Base-by-base conservation (phyloP, 768 basidiomycete species). In the Rhodotorula paludigena region DNA sequence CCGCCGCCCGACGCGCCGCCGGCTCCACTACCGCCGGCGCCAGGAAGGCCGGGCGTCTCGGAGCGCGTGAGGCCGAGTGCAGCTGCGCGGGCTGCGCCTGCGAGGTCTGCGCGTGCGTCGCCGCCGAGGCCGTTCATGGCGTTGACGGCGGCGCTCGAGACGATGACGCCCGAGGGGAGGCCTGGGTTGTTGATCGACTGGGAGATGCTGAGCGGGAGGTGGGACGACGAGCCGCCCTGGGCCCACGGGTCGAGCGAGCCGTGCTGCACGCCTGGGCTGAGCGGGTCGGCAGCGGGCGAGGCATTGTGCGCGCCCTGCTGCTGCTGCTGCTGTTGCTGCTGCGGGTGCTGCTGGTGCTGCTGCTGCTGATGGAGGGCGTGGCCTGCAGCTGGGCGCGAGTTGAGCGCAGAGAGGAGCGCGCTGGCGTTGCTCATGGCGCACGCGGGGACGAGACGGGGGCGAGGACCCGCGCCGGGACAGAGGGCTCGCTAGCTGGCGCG, bases 161-260 rank as follows among this genome's bases (percentile, higher is more conserved):
- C 60, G 62, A 69, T 72, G n/a, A 69, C 61, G 33, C 68, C 66
- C 30, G 72, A 66, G 42, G 72, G 72, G 21, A 74, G 55, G 30
- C 73, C 73, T 11, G 78, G 78, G 71, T 79, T 79, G 67, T 79
- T 79, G 33, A 79, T 71, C 30, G 49, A 54, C 47, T 71, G 70
- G 3, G 58, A 61, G 55, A 71, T 67, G 36, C 62, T 64, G 3
- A 71, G 44, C 15, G 70, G 70, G 16, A 69, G 48, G 54, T 69
- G 68, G 74, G 75, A 60, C 20, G 44, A 55, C 23, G 36, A 25
- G 36, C 11, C 57, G 45, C 45, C 48, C 12, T 28, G 15, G 25
- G 45, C 42, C 67, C 62, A 63, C 10, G 61, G 67, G 51, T 77
- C 75, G 44, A 77, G 73, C 20, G 76, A 71, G 53, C 75, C 76